Evolutionary conservation across 345 rosid species (phyloP).

Genomic region (Limnanthes douglasii): DNA sequence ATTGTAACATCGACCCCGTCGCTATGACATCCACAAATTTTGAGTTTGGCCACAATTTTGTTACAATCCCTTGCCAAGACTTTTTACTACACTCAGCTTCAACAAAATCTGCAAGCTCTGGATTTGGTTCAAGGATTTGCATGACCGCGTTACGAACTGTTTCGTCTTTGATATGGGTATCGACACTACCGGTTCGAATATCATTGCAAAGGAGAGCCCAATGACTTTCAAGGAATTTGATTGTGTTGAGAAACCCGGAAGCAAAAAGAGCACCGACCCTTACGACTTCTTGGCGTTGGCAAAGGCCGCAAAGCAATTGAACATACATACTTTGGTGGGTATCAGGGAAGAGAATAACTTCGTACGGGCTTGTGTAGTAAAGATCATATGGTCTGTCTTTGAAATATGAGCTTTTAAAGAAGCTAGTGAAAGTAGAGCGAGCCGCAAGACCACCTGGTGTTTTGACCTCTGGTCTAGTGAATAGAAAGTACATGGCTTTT

Average conservation of each 20-base stretch:
- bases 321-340: conserved; percentile 77
- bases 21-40: conserved; percentile 92
- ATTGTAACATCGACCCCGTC: conserved; percentile 98
- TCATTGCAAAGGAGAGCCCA: conserved; percentile 36
- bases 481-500: conserved; percentile 68
- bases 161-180: conserved; percentile 35
- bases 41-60: conserved; percentile 67
- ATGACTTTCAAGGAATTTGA: conserved; percentile 57
- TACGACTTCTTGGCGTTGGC: conserved; percentile 46
- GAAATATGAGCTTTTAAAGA: conserved; percentile 60
- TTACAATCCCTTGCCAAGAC: conserved; percentile 65
- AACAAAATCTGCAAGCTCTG: conserved; percentile 43
- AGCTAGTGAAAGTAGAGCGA: conserved; percentile 64
- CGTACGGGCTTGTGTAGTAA: conserved; percentile 71
- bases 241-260: conserved; percentile 72
- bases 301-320: conserved; percentile 66
- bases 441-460: conserved; percentile 60
- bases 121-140: conserved; percentile 50
- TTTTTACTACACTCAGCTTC: conserved; percentile 32
- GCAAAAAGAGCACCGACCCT: conserved; percentile 79
- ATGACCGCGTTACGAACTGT: conserved; percentile 40
- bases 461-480: conserved; percentile 59
- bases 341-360: conserved; percentile 61
- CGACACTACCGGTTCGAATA: conserved; percentile 34
- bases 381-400: conserved; percentile 52